Conservation (phyloP, 2,329 filamentous ascomycete genomes). For the Chrysoporthe puriensis region DNA sequence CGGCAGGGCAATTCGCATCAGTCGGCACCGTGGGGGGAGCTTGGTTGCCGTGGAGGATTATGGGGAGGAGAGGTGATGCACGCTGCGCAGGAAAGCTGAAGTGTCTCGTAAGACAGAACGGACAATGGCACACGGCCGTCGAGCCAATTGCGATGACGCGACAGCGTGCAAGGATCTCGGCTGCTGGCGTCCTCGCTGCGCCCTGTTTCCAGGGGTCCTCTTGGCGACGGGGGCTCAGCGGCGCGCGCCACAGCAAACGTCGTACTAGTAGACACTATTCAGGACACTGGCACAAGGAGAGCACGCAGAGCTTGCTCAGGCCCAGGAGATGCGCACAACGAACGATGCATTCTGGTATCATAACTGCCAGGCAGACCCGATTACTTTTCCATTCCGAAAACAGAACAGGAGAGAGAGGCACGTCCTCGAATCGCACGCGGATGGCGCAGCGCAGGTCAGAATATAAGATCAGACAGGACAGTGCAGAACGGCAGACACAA, state of each 20-base stretch:
- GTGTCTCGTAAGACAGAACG: neutral
- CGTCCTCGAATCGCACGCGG: neutral
- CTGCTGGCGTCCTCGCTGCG: neutral
- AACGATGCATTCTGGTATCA: neutral
- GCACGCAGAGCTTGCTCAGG: neutral
- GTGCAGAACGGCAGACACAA: slow-evolving; percentile 1
- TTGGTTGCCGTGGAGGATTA: too few relatives aligned
- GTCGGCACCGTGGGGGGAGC: neutral
- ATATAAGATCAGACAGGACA: neutral
- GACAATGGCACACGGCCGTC: neutral
- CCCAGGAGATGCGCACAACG: neutral
- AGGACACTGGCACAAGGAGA: too few relatives aligned
- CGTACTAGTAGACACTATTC: too few relatives aligned
- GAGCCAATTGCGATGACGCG: slow-evolving; percentile 18
- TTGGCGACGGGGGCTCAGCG: neutral
- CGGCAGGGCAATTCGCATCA: neutral
- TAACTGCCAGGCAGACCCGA: neutral
- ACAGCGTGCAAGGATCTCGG: slow-evolving; percentile 15
- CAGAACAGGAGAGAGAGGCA: neutral
- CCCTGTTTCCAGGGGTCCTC: slow-evolving; percentile 9
- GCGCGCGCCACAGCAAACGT: too few relatives aligned
- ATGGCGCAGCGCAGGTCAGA: neutral
- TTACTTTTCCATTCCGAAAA: neutral
- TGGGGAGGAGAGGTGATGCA: neutral
- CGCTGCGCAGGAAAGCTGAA: neutral